phyloP scores from a whole-genome alignment of 129 eudicot species.

The Escallonia rubra region DNA sequence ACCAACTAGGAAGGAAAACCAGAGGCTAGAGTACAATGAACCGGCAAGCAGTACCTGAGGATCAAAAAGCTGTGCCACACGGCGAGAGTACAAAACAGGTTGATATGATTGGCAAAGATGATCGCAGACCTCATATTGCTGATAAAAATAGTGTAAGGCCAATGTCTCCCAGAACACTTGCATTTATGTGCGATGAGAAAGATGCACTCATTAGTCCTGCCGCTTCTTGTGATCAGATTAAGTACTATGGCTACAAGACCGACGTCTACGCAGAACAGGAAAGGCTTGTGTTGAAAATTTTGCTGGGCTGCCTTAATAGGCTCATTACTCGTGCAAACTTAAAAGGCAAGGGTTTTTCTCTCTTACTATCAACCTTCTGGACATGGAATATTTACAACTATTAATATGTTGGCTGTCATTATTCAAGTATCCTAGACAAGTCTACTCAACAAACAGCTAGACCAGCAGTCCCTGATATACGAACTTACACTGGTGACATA shows the following conservation, averaged over 20 bases:
- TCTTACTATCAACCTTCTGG: no score
- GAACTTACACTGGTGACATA: no score
- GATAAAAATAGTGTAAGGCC: conserved; percentile 15
- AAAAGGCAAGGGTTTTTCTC: conserved; percentile 8
- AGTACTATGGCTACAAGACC: background rate
- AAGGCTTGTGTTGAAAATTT: conserved; percentile 18
- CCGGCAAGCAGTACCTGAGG: background rate
- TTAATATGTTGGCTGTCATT: no score
- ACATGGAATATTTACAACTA: no score
- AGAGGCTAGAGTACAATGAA: background rate
- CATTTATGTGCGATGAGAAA: conserved; percentile 31
- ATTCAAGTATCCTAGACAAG: no score
- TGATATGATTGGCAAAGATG: background rate
- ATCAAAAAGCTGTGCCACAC: background rate
- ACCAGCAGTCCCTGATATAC: no score
- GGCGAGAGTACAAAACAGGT: background rate
- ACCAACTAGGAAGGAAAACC: background rate
- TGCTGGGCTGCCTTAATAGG: background rate
- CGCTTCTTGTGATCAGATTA: background rate
- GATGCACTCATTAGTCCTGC: conserved; percentile 8
- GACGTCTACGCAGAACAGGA: conserved; percentile 29
- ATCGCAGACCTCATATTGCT: conserved; percentile 4
- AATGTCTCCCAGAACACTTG: conserved; percentile 22
- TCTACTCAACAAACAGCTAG: no score
- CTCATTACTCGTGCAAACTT: conserved; percentile 16